Conservation (phyloP, 2,329 filamentous ascomycete genomes). For the Pleoardoris graminearum region DNA sequence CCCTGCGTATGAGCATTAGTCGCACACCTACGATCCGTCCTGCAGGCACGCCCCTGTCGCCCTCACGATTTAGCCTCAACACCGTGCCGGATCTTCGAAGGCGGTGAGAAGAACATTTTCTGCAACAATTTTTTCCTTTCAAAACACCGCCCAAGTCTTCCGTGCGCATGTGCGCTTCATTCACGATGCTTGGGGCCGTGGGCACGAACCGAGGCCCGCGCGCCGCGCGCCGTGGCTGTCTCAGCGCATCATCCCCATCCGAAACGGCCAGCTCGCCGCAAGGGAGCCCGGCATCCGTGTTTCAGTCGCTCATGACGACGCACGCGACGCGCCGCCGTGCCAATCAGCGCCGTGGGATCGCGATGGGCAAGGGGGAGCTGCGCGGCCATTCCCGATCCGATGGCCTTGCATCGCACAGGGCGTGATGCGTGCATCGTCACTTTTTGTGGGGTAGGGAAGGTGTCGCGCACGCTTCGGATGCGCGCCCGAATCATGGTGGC, state of each 20-base stretch:
- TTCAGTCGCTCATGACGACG: conserved; percentile 29
- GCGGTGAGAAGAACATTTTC: conserved; percentile 38
- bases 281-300: conserved; percentile 18
- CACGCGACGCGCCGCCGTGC: conserved; percentile 38
- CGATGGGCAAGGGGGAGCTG: conserved; percentile 31
- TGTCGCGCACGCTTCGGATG: conserved; percentile 35
- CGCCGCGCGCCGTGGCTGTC: no score
- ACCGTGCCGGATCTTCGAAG: conserved; percentile 25
- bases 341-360: conserved; percentile 6
- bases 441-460: conserved; percentile 39
- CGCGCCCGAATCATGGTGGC: conserved; percentile 5
- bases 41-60: conserved; percentile 29
- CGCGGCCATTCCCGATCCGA: conserved; percentile 24
- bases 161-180: background rate
- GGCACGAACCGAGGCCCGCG: no score
- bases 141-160: conserved; percentile 7
- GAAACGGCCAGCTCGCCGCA: conserved; percentile 15
- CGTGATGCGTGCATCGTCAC: conserved; percentile 38
- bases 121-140: conserved; percentile 23
- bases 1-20: no score
- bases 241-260: conserved; percentile 5
- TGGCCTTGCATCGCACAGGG: conserved; percentile 24
- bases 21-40: conserved; percentile 37
- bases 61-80: conserved; percentile 38
- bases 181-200: background rate